phyloP scores from a whole-genome alignment of 768 basidiomycete species.

The Pulveroboletus sp. region DNA sequence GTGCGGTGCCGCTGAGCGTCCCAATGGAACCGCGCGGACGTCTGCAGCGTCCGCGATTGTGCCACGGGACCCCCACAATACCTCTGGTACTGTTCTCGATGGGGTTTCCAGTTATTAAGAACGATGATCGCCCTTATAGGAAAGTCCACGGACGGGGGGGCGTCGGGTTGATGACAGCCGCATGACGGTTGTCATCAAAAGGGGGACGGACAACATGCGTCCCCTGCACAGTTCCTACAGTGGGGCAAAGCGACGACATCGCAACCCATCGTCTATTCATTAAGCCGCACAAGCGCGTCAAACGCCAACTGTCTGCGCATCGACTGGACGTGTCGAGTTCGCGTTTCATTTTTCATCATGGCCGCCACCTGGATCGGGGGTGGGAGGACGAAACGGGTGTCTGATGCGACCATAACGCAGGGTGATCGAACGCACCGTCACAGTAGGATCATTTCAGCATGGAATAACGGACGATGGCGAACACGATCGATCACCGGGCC shows the following conservation, averaged over 20 bases:
- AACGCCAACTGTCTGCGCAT: background rate
- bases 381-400: background rate
- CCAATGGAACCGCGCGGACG: background rate
- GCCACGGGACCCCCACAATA: too few relatives aligned
- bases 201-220: background rate
- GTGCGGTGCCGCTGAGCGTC: background rate
- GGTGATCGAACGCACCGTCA: slow-evolving; percentile 1
- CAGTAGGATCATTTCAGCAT: background rate
- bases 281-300: too few relatives aligned
- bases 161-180: too few relatives aligned
- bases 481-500: slow-evolving; percentile 8
- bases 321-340: background rate
- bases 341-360: background rate
- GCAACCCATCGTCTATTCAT: background rate
- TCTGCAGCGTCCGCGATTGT: slow-evolving; percentile 2
- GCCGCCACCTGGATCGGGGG: background rate
- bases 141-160: too few relatives aligned
- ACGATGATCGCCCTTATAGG: too few relatives aligned
- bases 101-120: too few relatives aligned
- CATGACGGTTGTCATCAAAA: slow-evolving; percentile 4
- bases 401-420: background rate
- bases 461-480: too few relatives aligned
- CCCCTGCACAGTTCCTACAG: background rate
- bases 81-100: too few relatives aligned
- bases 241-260: slow-evolving; percentile 2